These are phyloP conservation scores for Penicillium sp. DNA, from an alignment of 2,329 filamentous ascomycete species.

Conservation along the genomic window DNA sequence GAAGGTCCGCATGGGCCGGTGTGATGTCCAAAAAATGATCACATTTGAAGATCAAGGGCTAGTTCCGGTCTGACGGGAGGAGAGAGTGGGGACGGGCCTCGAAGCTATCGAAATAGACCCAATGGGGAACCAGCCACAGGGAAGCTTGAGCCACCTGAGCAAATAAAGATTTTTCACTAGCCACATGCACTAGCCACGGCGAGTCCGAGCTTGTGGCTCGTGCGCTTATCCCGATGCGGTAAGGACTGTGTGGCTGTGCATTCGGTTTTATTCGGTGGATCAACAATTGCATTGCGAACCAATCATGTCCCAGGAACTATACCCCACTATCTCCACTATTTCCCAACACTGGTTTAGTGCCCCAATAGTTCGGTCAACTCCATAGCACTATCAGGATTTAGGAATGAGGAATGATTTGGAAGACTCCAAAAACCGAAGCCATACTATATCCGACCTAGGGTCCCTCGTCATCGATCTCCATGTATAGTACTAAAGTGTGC, in stretches of 20 bases:
- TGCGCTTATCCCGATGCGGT: conserved; percentile 11
- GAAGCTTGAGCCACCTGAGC: conserved; percentile 11
- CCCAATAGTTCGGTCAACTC: conserved; percentile 12
- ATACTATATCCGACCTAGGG: neutral
- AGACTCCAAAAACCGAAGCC: neutral
- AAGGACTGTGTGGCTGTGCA: conserved; percentile 15
- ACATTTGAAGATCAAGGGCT: conserved; percentile 26
- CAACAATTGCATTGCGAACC: conserved; percentile 1
- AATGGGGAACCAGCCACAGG: conserved; percentile 1
- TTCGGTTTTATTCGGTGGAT: neutral
- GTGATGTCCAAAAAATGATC: conserved; percentile 19
- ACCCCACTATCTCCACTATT: too few relatives aligned
- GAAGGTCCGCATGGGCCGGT: conserved; percentile 16
- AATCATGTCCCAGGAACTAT: neutral
- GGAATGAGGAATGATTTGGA: conserved; percentile 15
- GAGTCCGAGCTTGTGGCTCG: conserved; percentile 20
- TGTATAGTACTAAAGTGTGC: neutral
- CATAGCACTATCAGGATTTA: conserved; percentile 7
- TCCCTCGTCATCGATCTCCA: neutral
- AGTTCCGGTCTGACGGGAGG: conserved; percentile 18
- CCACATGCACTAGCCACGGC: conserved; percentile 16
- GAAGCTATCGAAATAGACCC: conserved; percentile 16
- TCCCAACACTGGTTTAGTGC: conserved; percentile 2
- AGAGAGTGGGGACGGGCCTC: conserved; percentile 13
- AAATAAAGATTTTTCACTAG: neutral